Percentiles rank a stretch among this genome's conserved stretches.
phyloP scores from a whole-genome alignment of 345 rosid genomes.

The Alliaria petiolata region DNA sequence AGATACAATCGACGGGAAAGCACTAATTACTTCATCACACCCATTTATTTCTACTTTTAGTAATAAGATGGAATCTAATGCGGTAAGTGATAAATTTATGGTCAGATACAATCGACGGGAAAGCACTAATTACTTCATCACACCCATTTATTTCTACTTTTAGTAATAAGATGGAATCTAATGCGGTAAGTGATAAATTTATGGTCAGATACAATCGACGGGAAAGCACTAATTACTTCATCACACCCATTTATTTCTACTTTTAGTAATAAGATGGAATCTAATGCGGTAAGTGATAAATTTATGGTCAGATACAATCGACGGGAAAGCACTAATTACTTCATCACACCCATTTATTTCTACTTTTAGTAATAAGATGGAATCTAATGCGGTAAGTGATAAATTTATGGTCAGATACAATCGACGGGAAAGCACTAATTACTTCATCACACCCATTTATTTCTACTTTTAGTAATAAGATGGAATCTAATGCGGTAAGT shows the following conservation, averaged over 20 bases:
- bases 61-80: not conserved
- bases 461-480: not conserved
- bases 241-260: not conserved
- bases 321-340: not conserved
- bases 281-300: not conserved
- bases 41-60: not conserved
- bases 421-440: not conserved
- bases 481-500: not conserved
- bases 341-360: not conserved
- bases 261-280: not conserved
- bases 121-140: slow-evolving; percentile 3
- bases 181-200: not conserved
- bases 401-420: not conserved
- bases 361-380: not conserved
- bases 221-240: slow-evolving; percentile 1
- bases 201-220: not conserved
- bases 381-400: not conserved
- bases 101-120: not conserved
- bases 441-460: not conserved
- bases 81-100: not conserved
- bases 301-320: not conserved
- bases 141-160: not conserved
- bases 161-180: not conserved
- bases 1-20: not conserved
- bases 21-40: slow-evolving; percentile 8